Percentiles rank a stretch among this genome's conserved stretches.
Conservation (phyloP, 2,329 filamentous ascomycete genomes). For the Xylaria arbuscula region DNA sequence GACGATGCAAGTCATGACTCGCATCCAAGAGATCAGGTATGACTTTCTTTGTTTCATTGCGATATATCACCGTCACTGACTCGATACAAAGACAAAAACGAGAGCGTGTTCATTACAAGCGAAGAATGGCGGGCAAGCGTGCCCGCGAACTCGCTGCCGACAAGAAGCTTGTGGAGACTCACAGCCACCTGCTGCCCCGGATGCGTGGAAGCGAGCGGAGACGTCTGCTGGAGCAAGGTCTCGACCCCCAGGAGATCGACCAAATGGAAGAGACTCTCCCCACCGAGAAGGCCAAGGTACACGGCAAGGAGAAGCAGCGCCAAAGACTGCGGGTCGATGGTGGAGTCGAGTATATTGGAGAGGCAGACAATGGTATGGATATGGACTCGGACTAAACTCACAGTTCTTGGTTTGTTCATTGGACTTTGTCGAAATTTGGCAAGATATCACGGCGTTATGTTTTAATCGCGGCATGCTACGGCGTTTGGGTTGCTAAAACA, state of each 20-base stretch:
- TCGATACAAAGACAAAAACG: constrained; percentile 63
- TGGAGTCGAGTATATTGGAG: constrained; percentile 57
- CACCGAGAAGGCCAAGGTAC: constrained; percentile 51
- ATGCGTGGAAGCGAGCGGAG: constrained; percentile 72
- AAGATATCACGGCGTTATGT: constrained; percentile 46
- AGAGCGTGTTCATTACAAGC: constrained; percentile 94
- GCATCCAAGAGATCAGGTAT: constrained; percentile 53
- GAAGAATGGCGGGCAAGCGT: constrained; percentile 90
- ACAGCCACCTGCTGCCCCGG: constrained; percentile 89
- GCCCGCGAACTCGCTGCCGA: constrained; percentile 82
- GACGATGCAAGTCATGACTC: constrained; percentile 91
- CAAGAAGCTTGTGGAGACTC: constrained; percentile 88
- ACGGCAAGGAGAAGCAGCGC: constrained; percentile 56
- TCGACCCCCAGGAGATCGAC: constrained; percentile 51
- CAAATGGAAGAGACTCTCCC: constrained; percentile 49
- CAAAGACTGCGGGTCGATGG: constrained; percentile 54
- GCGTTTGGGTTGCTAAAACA: constrained; percentile 45
- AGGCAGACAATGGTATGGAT: constrained; percentile 55
- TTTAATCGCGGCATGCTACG: constrained; percentile 47
- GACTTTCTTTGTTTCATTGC: background rate
- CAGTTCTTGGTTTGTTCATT: constrained; percentile 21
- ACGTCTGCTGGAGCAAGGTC: constrained; percentile 55
- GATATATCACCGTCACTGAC: constrained; percentile 20
- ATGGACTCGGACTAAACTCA: constrained; percentile 52
- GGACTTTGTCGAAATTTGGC: constrained; percentile 35